Evolutionary conservation across 306 rosid species (phyloP), one percentile per base, ranked within the genome.

Genomic region (Cucumis hystrix): DNA sequence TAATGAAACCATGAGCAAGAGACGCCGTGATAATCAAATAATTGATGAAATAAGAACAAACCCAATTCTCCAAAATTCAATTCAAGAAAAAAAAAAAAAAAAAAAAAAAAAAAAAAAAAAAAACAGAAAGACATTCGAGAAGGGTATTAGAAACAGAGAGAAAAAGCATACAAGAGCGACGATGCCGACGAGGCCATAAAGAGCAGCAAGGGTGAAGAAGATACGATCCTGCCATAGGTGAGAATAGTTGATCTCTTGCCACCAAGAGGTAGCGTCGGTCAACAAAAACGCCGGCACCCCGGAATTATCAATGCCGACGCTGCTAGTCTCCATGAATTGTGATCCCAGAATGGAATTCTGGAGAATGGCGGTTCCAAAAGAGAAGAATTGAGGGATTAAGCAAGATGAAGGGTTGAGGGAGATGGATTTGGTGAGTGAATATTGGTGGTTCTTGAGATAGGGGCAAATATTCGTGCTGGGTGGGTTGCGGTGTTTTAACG

Each of bases 161-260:
- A 75, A 45, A 59, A 15, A 18, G 18, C 15, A n/a, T 82, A 95
- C 99, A 80, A 96, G 76, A 69, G 99, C 99, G 45, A 96, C 80
- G 80, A 85, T 79, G 72, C 90, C 92, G 55, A 96, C 98, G 83
- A 92, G 51, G 30, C 86, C 96, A 82, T 91, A 92, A 43, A 96
- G 92, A 74, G 76, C 82, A 43, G 99, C 90, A 70, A 96, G 99
- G 87, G 81, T 56, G 79, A 79, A 91, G 73, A 89, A 92, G 59
- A 88, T 84, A 33, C 92, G 96, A 78, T 92, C 92, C 83, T 96
- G 99, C 98, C 98, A 92, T 9, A 88, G 41, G 39, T 76, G 85
- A 23, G 99, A 96, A 1, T 47, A 55, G 79, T 96, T 91, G 87
- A 96, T 86, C 35, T 88, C 90, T 49, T 83, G 84, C 99, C 99